Evolutionary conservation across 176 grass and related monocot species (phyloP).

Genomic region (Oryza nivara): DNA sequence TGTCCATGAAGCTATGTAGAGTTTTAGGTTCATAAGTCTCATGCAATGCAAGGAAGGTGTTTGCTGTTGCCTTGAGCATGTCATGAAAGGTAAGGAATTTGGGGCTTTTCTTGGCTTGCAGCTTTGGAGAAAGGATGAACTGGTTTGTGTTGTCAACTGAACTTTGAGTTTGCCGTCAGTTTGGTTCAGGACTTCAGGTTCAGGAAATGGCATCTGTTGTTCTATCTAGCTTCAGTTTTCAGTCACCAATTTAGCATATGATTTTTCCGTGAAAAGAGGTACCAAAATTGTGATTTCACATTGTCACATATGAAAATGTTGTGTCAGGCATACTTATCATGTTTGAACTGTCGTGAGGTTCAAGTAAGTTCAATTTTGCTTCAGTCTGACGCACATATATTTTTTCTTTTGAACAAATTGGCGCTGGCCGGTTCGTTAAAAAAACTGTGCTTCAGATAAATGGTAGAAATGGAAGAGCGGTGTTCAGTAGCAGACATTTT

Average conservation of each 20-base stretch:
- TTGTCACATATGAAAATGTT: not conserved
- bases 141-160: not conserved
- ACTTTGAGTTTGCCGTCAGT: not conserved
- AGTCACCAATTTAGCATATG: not conserved
- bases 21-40: conserved; percentile 15
- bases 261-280: not conserved
- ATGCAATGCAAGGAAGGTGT: conserved; percentile 2
- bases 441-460: not conserved
- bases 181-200: conserved; percentile 14
- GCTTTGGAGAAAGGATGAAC: conserved; percentile 44
- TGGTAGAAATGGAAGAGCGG: not conserved
- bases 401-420: no score
- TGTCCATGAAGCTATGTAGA: conserved; percentile 22
- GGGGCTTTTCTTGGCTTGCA: conserved; percentile 52
- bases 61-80: conserved; percentile 35
- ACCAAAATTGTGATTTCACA: not conserved
- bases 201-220: conserved; percentile 13
- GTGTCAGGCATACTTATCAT: not conserved
- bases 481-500: not conserved
- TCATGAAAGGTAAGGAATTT: conserved; percentile 46
- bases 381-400: no score
- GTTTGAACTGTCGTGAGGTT: not conserved
- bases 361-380: conserved; percentile 6
- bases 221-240: not conserved
- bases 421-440: no score